Base-by-base conservation (phyloP, 352 stramenopile species). In the Globisporangium mamillatum region DNA sequence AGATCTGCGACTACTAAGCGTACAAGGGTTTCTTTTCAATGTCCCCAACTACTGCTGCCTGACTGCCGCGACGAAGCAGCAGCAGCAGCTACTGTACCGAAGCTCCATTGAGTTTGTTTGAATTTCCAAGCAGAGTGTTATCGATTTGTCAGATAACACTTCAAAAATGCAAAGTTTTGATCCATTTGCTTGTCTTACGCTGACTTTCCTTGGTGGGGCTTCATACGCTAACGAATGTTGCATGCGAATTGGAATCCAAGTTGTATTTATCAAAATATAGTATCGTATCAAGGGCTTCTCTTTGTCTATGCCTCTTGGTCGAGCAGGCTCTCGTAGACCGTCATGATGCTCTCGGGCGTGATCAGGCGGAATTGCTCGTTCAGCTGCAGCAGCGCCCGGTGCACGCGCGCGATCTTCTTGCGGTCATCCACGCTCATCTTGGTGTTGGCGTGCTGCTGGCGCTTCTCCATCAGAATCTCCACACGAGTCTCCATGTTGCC, bases 331-430 rank as follows among this genome's bases (percentile, higher is more conserved):
- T 89, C 79, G 66, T 95, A 98, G 34, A 96, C 86, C 20, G 73
- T 77, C 78, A 98, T 86, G 69, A 98, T 95, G 63, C 78, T 92
- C 71, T 98, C 92, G 32, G 93, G 92, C n/a, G 89, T 97, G 57
- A 98, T 96, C 59, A 91, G 72, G n/a, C 79, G 89, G 71, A 98
- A 96, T 44, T 91, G 81, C 44, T 96, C 79, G 64, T 95, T 90
- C 8, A 98, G 82, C 65, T 75, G 85, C 71, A 94, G 75, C 60
- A 99, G 82, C 14, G 90, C 81, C 78, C 97, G 96, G 63, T 94
- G 79, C 57, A 98, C 83, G 59, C 91, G 77, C 44, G 92, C 92
- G 58, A 98, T 90, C 32, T 82, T 89, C 55, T 86, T 74, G 60
- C 94, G 88, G 76, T 97, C 88, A 1, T 93, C 86, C 3, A 77